Conservation (phyloP, 305 asterid genomes). For the Solanum hybrid region DNA sequence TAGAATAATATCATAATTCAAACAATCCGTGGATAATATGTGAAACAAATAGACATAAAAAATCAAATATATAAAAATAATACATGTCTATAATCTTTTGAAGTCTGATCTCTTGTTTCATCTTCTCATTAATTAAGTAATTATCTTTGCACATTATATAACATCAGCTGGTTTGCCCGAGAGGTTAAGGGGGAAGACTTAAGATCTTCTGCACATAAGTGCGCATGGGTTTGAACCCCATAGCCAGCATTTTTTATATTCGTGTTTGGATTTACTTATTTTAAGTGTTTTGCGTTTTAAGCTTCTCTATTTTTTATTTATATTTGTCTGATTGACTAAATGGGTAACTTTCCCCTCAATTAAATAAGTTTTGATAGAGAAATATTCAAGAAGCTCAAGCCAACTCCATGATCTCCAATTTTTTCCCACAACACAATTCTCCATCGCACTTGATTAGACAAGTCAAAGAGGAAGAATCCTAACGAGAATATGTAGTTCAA, state of each 20-base stretch:
- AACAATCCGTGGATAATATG: too few relatives aligned
- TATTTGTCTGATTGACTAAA: too few relatives aligned
- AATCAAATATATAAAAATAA: too few relatives aligned
- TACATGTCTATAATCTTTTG: too few relatives aligned
- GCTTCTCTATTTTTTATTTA: too few relatives aligned
- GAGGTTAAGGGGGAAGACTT: slow-evolving; percentile 89
- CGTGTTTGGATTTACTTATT: too few relatives aligned
- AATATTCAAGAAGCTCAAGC: background rate
- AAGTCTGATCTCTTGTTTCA: too few relatives aligned
- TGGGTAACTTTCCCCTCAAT: background rate
- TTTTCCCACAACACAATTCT: background rate
- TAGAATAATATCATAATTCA: too few relatives aligned
- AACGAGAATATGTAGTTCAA: background rate
- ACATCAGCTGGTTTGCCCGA: slow-evolving; percentile 76
- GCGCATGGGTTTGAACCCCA: slow-evolving; percentile 92
- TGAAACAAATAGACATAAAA: too few relatives aligned
- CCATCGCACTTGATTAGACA: background rate
- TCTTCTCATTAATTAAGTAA: too few relatives aligned
- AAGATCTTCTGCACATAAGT: slow-evolving; percentile 70
- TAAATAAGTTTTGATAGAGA: background rate
- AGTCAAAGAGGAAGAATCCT: background rate
- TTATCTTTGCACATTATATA: too few relatives aligned
- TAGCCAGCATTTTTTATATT: slow-evolving; percentile 37
- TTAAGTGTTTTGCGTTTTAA: too few relatives aligned
- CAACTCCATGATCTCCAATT: background rate